Evolutionary conservation across 2,329 filamentous ascomycete genomes (phyloP).

Genomic region (Microsporum audouinii): DNA sequence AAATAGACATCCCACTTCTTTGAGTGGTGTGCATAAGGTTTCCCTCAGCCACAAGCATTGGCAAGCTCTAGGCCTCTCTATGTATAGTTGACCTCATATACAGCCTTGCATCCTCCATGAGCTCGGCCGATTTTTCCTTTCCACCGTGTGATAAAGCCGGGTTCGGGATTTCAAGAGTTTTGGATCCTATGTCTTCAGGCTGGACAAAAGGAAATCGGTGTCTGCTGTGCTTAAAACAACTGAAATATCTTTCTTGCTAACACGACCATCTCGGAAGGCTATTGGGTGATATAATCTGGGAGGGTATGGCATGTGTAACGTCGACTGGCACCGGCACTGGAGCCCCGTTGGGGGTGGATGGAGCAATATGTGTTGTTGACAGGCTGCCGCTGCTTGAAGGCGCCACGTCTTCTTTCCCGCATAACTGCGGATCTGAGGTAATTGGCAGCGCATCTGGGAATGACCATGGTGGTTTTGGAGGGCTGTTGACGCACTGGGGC

Average conservation of each 20-base stretch:
- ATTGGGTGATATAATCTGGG: conserved; percentile 2
- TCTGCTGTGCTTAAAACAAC: neutral
- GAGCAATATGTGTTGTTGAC: neutral
- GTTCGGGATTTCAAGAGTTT: neutral
- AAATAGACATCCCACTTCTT: neutral
- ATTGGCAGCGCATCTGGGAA: neutral
- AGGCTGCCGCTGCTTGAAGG: neutral
- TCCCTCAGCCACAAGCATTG: neutral
- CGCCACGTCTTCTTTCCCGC: neutral
- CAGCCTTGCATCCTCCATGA: neutral
- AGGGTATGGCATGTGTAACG: conserved; percentile 8
- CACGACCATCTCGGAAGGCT: neutral
- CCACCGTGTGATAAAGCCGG: neutral
- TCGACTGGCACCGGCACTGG: conserved; percentile 4
- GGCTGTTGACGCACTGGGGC: conserved; percentile 4
- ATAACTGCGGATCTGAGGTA: neutral
- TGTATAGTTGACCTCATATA: neutral
- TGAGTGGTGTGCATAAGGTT: neutral
- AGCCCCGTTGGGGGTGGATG: conserved; percentile 3
- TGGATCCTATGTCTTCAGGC: neutral
- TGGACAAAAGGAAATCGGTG: neutral
- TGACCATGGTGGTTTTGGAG: conserved; percentile 13
- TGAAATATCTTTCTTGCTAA: neutral
- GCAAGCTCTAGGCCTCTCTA: neutral
- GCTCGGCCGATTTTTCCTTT: neutral